A percentile compares a stretch with the other conserved stretches of the same genome.
phyloP scores from a whole-genome alignment of 441 rosid species.

The Jatropha podagrica region DNA sequence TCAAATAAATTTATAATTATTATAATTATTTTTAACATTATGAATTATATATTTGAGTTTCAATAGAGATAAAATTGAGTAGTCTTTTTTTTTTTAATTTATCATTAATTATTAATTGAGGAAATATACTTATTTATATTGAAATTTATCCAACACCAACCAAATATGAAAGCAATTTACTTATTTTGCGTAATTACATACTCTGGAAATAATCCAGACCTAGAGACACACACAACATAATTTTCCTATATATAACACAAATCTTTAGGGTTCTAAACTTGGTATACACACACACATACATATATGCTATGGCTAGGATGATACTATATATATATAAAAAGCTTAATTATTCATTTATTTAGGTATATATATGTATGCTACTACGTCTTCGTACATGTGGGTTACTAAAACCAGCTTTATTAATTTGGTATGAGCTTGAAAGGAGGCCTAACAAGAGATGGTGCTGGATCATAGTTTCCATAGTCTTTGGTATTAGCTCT shows the following conservation, averaged over 20 bases:
- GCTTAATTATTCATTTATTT: neutral
- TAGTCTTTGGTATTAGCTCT: conserved; percentile 64
- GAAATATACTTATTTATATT: no score
- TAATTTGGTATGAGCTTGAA: conserved; percentile 95
- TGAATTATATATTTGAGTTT: no score
- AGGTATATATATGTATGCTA: neutral
- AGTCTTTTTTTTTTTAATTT: no score
- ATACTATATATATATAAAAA: neutral
- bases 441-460: conserved; percentile 82
- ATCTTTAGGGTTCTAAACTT: conserved; percentile 21
- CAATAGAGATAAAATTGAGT: no score
- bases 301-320: conserved; percentile 1
- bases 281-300: conserved; percentile 10
- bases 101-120: no score
- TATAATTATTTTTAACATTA: no score
- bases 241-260: neutral
- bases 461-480: conserved; percentile 67
- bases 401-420: conserved; percentile 31
- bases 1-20: no score
- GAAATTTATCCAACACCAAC: no score
- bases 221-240: neutral
- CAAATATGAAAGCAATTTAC: no score
- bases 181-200: no score
- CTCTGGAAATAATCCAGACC: no score
- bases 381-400: neutral